Evolutionary conservation across 2,329 filamentous ascomycete species (phyloP).

Genomic region (Trichoderma breve): DNA sequence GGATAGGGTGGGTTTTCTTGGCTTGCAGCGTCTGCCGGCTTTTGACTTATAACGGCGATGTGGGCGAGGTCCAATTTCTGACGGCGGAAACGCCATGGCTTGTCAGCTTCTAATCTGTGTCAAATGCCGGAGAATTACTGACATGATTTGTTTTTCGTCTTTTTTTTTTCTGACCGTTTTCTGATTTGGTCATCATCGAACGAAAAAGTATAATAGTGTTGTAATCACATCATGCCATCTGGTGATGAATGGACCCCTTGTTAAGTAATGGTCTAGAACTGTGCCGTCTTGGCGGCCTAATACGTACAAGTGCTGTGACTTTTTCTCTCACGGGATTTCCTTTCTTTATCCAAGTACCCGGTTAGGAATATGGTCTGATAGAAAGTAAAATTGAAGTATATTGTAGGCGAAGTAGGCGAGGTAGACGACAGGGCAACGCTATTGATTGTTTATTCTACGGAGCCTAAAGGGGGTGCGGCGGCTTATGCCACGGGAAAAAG

Average conservation of each 20-base stretch:
- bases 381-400: too few relatives aligned
- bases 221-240: neutral
- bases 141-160: neutral
- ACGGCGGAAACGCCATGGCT: neutral
- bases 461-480: neutral
- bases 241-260: neutral
- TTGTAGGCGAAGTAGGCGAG: neutral
- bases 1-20: neutral
- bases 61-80: neutral
- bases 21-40: neutral
- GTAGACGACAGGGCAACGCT: neutral
- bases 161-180: neutral
- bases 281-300: neutral
- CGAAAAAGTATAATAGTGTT: neutral
- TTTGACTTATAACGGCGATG: neutral
- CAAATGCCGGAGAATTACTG: neutral
- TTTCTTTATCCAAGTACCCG: neutral
- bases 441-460: neutral
- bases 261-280: neutral
- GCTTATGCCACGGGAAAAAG: neutral
- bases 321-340: neutral
- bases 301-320: neutral
- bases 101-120: slow-evolving; percentile 2
- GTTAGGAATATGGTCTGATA: too few relatives aligned
- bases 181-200: neutral